These are phyloP conservation scores for Coemansia sp. DNA, from an alignment of 192 early-diverging fungal species.

Conservation along the genomic window DNA sequence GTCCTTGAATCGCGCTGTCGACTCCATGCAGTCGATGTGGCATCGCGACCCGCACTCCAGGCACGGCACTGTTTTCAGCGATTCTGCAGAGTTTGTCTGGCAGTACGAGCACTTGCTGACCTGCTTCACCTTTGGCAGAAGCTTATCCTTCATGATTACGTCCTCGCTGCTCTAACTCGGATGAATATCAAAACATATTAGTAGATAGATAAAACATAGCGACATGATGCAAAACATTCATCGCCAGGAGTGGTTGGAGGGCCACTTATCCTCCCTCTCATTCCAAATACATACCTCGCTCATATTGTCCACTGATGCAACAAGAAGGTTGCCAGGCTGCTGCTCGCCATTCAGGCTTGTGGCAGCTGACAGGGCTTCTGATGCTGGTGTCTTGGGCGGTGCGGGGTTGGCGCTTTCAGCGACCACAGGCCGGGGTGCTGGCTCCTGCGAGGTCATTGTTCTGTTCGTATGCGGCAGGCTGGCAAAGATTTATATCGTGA, in stretches of 20 bases:
- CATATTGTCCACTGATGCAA: conserved; percentile 43
- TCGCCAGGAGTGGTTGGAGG: neutral
- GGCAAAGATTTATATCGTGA: too few species aligned
- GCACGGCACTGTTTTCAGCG: conserved; percentile 54
- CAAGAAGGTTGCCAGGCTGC: neutral
- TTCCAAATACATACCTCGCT: conserved; percentile 38
- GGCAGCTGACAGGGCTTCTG: conserved; percentile 11
- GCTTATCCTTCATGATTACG: conserved; percentile 50
- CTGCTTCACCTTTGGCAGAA: conserved; percentile 54
- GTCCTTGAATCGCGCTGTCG: conserved; percentile 56
- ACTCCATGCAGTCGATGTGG: conserved; percentile 60
- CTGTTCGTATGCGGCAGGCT: too few species aligned
- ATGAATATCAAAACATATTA: neutral
- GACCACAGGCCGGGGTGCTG: neutral
- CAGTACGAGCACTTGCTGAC: conserved; percentile 55
- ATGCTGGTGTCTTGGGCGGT: conserved; percentile 7
- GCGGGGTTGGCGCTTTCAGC: conserved; percentile 6
- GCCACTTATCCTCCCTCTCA: too few species aligned
- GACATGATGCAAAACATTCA: neutral
- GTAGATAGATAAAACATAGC: neutral
- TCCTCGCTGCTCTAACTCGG: conserved; percentile 42
- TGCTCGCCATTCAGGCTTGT: conserved; percentile 18
- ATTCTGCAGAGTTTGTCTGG: conserved; percentile 54
- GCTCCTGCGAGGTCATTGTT: conserved; percentile 11
- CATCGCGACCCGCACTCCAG: conserved; percentile 54